Evolutionary conservation across 331 rosid species (phyloP).

Genomic region (Prunus yedoensis): DNA sequence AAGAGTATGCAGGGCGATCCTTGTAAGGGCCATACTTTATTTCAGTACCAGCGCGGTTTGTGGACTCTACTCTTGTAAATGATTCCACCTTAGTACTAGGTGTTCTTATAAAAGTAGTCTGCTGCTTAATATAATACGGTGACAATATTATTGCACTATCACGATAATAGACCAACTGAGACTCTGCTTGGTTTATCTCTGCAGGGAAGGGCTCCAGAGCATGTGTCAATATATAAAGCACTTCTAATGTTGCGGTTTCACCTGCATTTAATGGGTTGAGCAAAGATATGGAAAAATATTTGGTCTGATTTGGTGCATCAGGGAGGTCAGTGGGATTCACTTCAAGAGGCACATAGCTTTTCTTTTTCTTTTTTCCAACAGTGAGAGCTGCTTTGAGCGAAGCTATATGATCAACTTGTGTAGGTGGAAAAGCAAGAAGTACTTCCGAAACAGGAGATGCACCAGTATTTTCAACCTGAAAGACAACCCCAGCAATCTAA

Average conservation of each 20-base stretch:
- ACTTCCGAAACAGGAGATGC: constrained; percentile 70
- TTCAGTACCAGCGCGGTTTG: constrained; percentile 66
- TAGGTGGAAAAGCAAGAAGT: constrained; percentile 78
- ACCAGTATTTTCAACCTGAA: constrained; percentile 81
- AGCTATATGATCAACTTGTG: constrained; percentile 70
- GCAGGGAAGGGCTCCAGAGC: constrained; percentile 88
- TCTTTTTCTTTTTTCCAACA: constrained; percentile 76
- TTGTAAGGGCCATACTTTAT: constrained; percentile 88
- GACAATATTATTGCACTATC: constrained; percentile 85
- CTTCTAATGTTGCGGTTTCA: constrained; percentile 73
- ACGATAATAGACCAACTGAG: constrained; percentile 85
- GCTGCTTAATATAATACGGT: constrained; percentile 82
- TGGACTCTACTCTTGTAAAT: constrained; percentile 72
- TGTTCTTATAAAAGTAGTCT: constrained; percentile 74
- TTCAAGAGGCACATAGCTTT: constrained; percentile 70
- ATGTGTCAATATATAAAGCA: constrained; percentile 73
- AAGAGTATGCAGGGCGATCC: constrained; percentile 57
- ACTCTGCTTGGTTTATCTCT: constrained; percentile 88
- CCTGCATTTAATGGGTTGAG: constrained; percentile 56
- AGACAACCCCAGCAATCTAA: constrained; percentile 29
- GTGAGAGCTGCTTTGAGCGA: constrained; percentile 64
- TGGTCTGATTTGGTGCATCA: constrained; percentile 86
- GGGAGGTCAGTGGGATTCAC: constrained; percentile 63
- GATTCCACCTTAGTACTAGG: constrained; percentile 84
- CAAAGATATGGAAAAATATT: constrained; percentile 58